Percentiles rank a stretch among this genome's conserved stretches.
These are phyloP conservation scores for Euphorbia celastroides DNA, from an alignment of 441 rosid species.

Conservation along the genomic window DNA sequence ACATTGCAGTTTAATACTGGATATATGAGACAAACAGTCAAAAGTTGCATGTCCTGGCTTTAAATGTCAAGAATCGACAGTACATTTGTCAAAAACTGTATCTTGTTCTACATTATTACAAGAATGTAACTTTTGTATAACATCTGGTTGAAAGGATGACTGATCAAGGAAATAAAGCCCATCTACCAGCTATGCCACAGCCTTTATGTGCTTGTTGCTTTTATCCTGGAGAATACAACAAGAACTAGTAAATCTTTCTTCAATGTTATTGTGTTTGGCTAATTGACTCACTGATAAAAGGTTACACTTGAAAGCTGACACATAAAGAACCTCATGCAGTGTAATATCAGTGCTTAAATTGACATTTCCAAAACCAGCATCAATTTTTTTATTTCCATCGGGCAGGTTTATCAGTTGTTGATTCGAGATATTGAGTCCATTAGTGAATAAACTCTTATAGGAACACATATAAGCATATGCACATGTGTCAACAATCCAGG, in stretches of 20 bases:
- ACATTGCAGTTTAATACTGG: background rate
- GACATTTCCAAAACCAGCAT: background rate
- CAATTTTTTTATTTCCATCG: background rate
- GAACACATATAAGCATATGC: no score
- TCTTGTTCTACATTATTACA: background rate
- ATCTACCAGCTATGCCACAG: background rate
- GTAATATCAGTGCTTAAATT: background rate
- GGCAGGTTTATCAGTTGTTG: background rate
- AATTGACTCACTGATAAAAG: background rate
- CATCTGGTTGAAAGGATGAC: background rate
- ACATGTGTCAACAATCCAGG: no score
- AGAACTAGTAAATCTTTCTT: no score
- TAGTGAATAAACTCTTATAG: no score
- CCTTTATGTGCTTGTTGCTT: background rate
- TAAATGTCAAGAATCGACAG: background rate
- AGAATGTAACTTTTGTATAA: no score
- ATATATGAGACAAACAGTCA: background rate
- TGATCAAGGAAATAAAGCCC: background rate
- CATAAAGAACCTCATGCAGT: background rate
- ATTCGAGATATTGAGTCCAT: no score
- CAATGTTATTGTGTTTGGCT: background rate
- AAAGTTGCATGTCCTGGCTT: background rate
- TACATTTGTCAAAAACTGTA: no score
- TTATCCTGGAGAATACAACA: background rate
- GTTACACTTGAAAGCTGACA: background rate